Base-by-base conservation (phyloP, 805 yeast species). In the Kluyveromyces dobzhanskii region DNA sequence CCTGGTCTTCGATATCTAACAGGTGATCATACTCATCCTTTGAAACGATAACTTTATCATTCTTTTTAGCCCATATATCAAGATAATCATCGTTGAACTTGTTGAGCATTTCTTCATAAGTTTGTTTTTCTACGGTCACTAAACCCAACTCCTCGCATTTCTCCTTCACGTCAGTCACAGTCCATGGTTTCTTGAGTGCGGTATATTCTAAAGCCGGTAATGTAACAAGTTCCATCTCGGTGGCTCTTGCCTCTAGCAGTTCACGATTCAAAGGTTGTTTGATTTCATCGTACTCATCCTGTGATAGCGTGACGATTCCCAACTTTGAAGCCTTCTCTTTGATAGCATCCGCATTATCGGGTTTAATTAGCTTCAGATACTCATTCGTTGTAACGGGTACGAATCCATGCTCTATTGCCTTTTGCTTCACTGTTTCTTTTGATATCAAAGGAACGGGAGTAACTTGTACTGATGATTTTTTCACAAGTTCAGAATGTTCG, bases 381-480 rank as follows among this genome's bases (percentile, higher is more conserved):
- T 64, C 64, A 9, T 53, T 53, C 23, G 51, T 49, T 6, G 54
- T 56, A 8, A 67, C 39, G 6, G 58, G 41, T 13, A 62, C 57
- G 36, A 65, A 44, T 5, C 64, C 68, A 27, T 52, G 49, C 14
- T 59, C 63, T 6, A 47, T 37, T 53, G 57, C 57, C 27, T 50
- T 51, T 21, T 48, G 49, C 17, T 48, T 35, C 3, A 62, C 36
- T 5, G 29, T 40, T 30, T 31, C 28, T 13, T 17, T 27, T 26
- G 38, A 18, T 4, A 35, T 27, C 3, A 13, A 10, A 12, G 38
- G 26, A 16, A 13, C 38, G 9, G 35, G 25, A 18, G 27, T 9
- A 10, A 23, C 6, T 5, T 3, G 5, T n/a, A 8, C 11, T 6
- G 4, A 14, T 14, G 25, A 28, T 11, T 26, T 34, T 18, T 24